Conservation (phyloP, 2,329 filamentous ascomycete genomes). For the Mollisiaceae sp. region DNA sequence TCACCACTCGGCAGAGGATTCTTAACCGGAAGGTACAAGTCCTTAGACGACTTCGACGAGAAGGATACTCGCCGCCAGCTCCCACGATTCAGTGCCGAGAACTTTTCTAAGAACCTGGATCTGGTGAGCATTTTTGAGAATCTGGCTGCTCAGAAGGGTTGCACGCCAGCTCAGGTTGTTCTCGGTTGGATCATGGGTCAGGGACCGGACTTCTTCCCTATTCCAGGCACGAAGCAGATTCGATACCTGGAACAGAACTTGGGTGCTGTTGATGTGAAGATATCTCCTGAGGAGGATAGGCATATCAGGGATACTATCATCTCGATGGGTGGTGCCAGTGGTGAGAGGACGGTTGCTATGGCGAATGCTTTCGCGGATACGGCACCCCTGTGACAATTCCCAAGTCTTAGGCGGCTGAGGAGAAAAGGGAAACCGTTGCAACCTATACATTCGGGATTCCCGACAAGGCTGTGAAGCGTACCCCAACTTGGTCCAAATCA, state of each 20-base stretch:
- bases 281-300: slow-evolving; percentile 18
- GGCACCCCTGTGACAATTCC: not conserved
- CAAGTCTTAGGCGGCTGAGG: not conserved
- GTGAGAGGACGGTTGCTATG: not conserved
- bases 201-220: slow-evolving; percentile 64
- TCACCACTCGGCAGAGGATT: slow-evolving; percentile 62
- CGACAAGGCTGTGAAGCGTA: too few species aligned
- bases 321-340: slow-evolving; percentile 12
- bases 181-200: slow-evolving; percentile 68
- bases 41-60: not conserved
- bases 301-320: slow-evolving; percentile 16
- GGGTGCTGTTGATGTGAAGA: slow-evolving; percentile 19
- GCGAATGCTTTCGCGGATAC: not conserved
- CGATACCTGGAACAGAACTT: slow-evolving; percentile 54
- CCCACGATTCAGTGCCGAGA: slow-evolving; percentile 54
- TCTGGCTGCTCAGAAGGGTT: slow-evolving; percentile 58
- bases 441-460: too few species aligned
- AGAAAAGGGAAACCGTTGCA: too few species aligned
- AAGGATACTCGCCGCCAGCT: not conserved
- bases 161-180: slow-evolving; percentile 61
- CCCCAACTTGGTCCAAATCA: too few species aligned
- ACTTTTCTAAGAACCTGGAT: slow-evolving; percentile 60
- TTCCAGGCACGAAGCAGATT: slow-evolving; percentile 55
- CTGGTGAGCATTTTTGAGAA: slow-evolving; percentile 55
- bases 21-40: slow-evolving; percentile 53